Evolutionary conservation across 805 yeast species (phyloP), one percentile per base, ranked within the genome.

Genomic region (Yarrowia sp.): DNA sequence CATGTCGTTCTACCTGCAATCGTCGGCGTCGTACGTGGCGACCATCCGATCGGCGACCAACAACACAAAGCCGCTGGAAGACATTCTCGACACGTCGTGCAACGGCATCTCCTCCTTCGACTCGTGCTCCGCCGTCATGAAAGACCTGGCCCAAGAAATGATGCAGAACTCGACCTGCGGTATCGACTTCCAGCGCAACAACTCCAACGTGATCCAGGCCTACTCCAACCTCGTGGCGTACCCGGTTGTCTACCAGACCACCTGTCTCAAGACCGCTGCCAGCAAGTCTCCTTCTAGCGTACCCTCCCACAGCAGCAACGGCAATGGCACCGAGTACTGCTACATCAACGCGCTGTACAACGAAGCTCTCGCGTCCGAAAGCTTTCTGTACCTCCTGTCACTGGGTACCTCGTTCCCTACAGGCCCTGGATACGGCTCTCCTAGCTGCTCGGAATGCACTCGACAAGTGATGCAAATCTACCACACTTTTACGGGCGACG

Each of bases 321-420:
- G n/a, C 32, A 43, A 44, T 28, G 36, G 26, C n/a, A 40, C 56
- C 65, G 26, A 66, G 22, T 73, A 72, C 67, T 73, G 76, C 67
- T 73, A 71, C 65, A 68, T 71, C 17, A 70, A 72, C 54, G 68
- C 74, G 1, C 63, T 71, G 44, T 70, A 54, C 59, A 67, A 71
- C 62, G 30, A 66, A 19, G 54, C 54, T 26, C 66, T 61, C 28
- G 52, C 66, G n/a, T 66, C 66, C 6, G 74, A 73, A 54, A 71
- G 72, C 24, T 71, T 68, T 56, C 67, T 73, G 36, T 73, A 72
- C 61, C 70, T 71, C 33, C 66, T 73, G 41, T 74, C 76, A 9
- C 67, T 73, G 30, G 76, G 72, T 17, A 67, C 68, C 12, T 41
- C 68, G 9, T 68, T 68, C 44, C 76, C 76, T 19, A 65, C 65